A percentile compares a stretch with the other conserved stretches of the same genome.
Conservation (phyloP, 306 rosid species). For the Prunus dulcis region DNA sequence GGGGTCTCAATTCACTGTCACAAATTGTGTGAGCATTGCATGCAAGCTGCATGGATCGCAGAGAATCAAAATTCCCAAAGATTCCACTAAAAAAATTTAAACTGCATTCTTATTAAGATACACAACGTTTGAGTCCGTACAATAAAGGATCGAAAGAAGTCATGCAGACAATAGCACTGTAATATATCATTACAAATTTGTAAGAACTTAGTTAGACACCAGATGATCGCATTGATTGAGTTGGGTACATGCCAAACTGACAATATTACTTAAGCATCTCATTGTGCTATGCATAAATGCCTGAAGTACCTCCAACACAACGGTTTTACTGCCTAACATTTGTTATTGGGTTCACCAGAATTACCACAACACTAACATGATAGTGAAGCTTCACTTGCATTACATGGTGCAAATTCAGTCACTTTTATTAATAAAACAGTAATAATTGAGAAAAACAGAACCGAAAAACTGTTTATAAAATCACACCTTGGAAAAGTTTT, state of each 20-base stretch:
- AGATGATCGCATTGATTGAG: neutral
- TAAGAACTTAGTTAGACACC: neutral
- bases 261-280: neutral
- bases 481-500: conserved; percentile 74
- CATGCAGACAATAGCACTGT: neutral
- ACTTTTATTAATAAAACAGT: neutral
- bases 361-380: neutral
- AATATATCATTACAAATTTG: neutral
- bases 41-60: conserved; percentile 65
- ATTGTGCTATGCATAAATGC: neutral
- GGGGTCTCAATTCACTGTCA: conserved; percentile 86
- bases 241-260: neutral
- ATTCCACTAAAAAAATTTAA: conserved; percentile 2
- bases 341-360: neutral
- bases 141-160: neutral
- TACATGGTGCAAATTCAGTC: too few relatives aligned
- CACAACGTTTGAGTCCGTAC: neutral
- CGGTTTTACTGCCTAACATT: neutral
- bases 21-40: conserved; percentile 96
- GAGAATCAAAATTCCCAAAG: conserved; percentile 28
- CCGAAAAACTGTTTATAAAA: neutral
- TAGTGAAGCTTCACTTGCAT: neutral
- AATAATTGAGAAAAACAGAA: neutral
- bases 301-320: too few relatives aligned
- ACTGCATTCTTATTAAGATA: neutral